Percentiles rank a stretch among this genome's conserved stretches.
Evolutionary conservation across 352 stramenopile species (phyloP).

Genomic region (Pythium sp.): DNA sequence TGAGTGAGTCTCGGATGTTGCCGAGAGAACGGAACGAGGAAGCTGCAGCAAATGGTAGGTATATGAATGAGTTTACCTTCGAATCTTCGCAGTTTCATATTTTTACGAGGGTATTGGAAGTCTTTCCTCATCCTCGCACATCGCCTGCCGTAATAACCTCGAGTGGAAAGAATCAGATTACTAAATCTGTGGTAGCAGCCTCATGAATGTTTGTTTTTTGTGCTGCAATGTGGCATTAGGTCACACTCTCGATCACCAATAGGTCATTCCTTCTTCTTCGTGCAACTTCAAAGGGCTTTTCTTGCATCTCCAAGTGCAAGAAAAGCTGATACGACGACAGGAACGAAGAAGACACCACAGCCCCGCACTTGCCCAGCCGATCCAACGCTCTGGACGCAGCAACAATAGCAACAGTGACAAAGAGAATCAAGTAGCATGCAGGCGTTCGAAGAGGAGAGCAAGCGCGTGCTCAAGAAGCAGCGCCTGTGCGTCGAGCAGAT

Average conservation of each 20-base stretch:
- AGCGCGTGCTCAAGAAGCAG: conserved; percentile 73
- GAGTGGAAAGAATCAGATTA: neutral
- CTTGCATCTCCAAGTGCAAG: neutral
- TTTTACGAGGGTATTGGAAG: too few species aligned
- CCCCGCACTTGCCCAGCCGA: neutral
- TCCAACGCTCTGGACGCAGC: conserved; percentile 7
- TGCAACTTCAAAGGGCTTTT: conserved; percentile 4
- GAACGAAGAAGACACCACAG: neutral
- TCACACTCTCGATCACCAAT: neutral
- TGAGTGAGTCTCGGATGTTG: too few species aligned
- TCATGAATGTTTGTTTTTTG: neutral
- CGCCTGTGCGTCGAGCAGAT: conserved; percentile 56
- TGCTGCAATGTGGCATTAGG: neutral
- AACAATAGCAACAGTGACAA: neutral
- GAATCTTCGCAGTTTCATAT: too few species aligned
- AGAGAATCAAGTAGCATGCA: conserved; percentile 33
- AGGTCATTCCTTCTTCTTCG: neutral
- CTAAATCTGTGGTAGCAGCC: neutral
- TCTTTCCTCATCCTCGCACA: too few species aligned
- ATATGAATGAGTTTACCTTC: too few species aligned
- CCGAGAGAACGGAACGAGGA: too few species aligned
- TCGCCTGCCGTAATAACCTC: neutral
- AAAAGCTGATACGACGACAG: neutral
- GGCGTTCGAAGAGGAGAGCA: conserved; percentile 53
- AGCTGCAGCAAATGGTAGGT: too few species aligned